A percentile compares a stretch with the other conserved stretches of the same genome.
Evolutionary conservation across 331 rosid genomes (phyloP).

Genomic region (Malus hybrid): DNA sequence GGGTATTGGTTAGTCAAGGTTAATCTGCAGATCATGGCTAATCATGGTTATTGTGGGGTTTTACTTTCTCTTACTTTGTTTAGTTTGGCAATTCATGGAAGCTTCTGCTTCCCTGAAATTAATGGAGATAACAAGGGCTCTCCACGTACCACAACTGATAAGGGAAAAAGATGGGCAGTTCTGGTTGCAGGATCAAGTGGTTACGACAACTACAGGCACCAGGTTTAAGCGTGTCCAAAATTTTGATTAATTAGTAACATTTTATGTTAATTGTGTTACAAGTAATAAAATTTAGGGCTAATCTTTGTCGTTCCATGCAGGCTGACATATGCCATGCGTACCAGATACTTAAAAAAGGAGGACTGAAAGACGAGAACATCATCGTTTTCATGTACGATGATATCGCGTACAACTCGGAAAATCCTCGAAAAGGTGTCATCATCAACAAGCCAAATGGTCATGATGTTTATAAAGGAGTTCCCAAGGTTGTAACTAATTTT

Average conservation of each 20-base stretch:
- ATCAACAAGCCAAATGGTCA: constrained; percentile 57
- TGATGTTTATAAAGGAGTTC: constrained; percentile 62
- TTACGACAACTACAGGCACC: constrained; percentile 51
- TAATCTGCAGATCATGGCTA: background rate
- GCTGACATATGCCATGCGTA: constrained; percentile 77
- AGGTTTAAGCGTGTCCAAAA: constrained; percentile 16
- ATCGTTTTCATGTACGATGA: constrained; percentile 25
- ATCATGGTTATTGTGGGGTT: background rate
- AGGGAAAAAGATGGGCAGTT: constrained; percentile 53
- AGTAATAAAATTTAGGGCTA: too few relatives aligned
- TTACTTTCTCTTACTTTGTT: background rate
- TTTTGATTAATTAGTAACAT: too few relatives aligned
- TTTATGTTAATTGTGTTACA: too few relatives aligned
- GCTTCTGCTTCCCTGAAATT: background rate
- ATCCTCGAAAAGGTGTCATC: constrained; percentile 44
- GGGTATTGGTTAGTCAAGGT: background rate
- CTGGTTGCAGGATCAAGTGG: constrained; percentile 56
- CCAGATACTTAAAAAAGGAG: constrained; percentile 14
- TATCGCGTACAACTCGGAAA: constrained; percentile 25
- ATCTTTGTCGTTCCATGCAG: background rate
- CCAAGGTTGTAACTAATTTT: constrained; percentile 21
- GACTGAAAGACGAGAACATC: too few relatives aligned
- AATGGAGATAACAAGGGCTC: background rate
- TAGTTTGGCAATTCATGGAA: background rate
- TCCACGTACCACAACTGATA: background rate